A percentile compares a stretch with the other conserved stretches of the same genome.
Conservation (phyloP, 257 asterid genomes). For the Solanum sejunctum region DNA sequence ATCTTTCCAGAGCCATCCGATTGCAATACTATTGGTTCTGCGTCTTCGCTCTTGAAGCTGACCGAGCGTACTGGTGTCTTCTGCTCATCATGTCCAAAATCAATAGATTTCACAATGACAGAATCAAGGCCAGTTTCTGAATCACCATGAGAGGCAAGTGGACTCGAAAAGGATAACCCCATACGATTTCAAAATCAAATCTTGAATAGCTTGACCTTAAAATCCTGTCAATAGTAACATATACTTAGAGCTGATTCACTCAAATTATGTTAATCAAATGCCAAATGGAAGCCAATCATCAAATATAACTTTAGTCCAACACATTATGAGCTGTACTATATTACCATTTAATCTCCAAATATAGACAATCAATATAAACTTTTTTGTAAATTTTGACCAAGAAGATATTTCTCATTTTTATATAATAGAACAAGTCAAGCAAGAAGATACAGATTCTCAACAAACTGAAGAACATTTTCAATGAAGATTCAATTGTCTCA, state of each 20-base stretch:
- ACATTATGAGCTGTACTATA: not conserved
- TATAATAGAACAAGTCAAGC: not conserved
- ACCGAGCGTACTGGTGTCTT: constrained; percentile 16
- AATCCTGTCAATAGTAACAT: constrained; percentile 14
- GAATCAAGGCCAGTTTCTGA: constrained; percentile 43
- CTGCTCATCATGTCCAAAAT: constrained; percentile 15
- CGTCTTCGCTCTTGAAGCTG: constrained; percentile 22
- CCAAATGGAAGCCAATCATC: not conserved
- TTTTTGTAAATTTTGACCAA: not conserved
- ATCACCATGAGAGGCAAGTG: constrained; percentile 39
- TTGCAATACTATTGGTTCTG: constrained; percentile 17
- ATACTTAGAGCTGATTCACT: not conserved
- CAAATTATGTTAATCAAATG: not conserved
- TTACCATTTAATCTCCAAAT: not conserved
- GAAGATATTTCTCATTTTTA: not conserved
- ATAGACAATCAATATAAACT: not conserved
- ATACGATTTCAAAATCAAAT: constrained; percentile 32
- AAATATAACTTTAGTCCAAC: not conserved
- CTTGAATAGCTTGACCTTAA: constrained; percentile 17
- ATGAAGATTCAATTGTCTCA: not conserved
- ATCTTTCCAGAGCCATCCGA: constrained; percentile 25
- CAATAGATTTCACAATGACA: constrained; percentile 27
- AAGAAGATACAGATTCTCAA: not conserved
- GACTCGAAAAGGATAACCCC: constrained; percentile 68
- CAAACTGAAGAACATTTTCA: not conserved